Conservation (phyloP, 2,329 filamentous ascomycete genomes). For the Fusarium nematophilum region DNA sequence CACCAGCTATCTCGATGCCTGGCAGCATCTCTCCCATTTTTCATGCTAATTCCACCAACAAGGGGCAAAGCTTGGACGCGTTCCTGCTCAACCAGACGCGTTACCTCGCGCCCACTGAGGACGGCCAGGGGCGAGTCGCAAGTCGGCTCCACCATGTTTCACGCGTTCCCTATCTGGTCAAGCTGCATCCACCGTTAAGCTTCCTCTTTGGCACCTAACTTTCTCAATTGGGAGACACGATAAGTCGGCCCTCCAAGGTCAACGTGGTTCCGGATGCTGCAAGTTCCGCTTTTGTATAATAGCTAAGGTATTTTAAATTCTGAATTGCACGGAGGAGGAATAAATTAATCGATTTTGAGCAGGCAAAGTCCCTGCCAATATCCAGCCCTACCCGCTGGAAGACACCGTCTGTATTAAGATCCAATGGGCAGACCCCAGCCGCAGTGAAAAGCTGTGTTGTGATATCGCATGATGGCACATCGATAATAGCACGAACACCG, state of each 20-base stretch:
- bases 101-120: no score
- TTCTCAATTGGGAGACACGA: conserved; percentile 7
- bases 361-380: background rate
- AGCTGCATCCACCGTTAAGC: background rate
- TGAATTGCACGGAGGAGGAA: no score
- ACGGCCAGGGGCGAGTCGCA: conserved; percentile 19
- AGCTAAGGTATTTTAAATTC: no score
- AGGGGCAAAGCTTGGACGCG: conserved; percentile 19
- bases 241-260: background rate
- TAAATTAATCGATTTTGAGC: background rate
- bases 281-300: no score
- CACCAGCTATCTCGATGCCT: background rate
- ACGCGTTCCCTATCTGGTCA: conserved; percentile 35
- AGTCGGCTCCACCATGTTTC: conserved; percentile 39
- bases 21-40: conserved; percentile 2
- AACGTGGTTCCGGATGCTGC: no score
- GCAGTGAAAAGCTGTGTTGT: no score
- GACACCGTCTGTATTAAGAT: no score
- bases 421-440: no score
- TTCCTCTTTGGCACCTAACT: conserved; percentile 1
- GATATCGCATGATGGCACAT: no score
- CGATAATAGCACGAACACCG: no score
- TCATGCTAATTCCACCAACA: conserved; percentile 21
- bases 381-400: conserved; percentile 12
- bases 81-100: conserved; percentile 22